These are phyloP conservation scores for Talaromyces sp. DNA, from an alignment of 2,329 filamentous ascomycete species.

Conservation along the genomic window DNA sequence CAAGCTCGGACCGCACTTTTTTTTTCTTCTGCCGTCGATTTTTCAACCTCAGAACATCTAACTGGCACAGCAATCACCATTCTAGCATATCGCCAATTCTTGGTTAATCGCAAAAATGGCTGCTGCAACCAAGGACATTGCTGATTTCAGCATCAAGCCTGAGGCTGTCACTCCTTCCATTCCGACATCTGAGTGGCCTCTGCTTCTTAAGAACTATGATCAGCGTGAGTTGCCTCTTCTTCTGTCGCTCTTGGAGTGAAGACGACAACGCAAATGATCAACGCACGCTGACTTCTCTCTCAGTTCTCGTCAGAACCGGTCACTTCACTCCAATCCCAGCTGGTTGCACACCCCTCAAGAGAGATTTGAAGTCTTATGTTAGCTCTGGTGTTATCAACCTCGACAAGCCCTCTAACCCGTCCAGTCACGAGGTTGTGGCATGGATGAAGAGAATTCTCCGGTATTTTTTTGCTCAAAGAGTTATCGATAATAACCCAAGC, in stretches of 20 bases:
- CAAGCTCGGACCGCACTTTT: conserved; percentile 20
- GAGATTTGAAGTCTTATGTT: conserved; percentile 95
- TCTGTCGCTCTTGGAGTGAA: not conserved
- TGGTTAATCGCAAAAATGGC: conserved; percentile 27
- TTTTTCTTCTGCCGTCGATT: conserved; percentile 17
- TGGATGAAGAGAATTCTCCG: conserved; percentile 98
- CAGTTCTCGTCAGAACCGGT: conserved; percentile 82
- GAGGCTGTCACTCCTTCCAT: conserved; percentile 73
- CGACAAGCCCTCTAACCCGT: conserved; percentile 95
- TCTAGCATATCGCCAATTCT: conserved; percentile 4
- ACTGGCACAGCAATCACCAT: not conserved
- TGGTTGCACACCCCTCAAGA: conserved; percentile 85
- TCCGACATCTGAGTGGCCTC: conserved; percentile 86
- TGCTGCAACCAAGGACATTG: conserved; percentile 58
- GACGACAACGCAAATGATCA: not conserved
- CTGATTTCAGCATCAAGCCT: conserved; percentile 88
- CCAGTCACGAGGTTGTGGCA: conserved; percentile 96
- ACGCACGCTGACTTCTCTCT: conserved; percentile 17
- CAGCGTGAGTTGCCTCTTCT: conserved; percentile 61
- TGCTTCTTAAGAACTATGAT: conserved; percentile 94
- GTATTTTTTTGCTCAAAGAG: conserved; percentile 43
- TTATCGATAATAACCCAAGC: not conserved
- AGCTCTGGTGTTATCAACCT: conserved; percentile 98
- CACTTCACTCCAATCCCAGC: conserved; percentile 97
- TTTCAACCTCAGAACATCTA: conserved; percentile 6